Evolutionary conservation across 257 asterid species (phyloP), one percentile per base, ranked within the genome.

Genomic region (Avicennia marina): DNA sequence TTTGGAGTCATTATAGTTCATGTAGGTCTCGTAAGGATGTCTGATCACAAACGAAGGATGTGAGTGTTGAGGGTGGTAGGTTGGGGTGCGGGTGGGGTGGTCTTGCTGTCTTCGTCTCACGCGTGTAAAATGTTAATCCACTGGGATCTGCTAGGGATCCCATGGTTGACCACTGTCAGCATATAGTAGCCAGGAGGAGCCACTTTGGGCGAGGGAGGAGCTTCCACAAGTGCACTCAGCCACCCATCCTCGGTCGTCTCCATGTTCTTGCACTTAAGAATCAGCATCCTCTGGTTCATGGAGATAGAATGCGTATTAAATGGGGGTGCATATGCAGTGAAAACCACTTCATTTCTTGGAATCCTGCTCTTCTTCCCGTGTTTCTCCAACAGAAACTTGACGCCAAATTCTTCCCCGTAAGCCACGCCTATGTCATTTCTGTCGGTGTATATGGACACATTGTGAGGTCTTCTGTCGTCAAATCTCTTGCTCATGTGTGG

Each of bases 121-220:
- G 20, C 66, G 17, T 78, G 58, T 34, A 44, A 36, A 11, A 36
- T 5, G 3, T 36, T 86, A 63, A 86, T 54, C 93, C 89, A 82
- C 48, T 67, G 68, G 9, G 93, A 67, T 24, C 52, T 48, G 57
- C 95, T 72, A 7, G 95, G 95, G 5, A 80, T 70, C 25, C 87
- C 93, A 16, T 48, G 64, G 46, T 72, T 70, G 3, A 86, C 81
- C 41, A 82, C 93, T 42, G 65, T 75, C 2, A 86, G 60, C 93
- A 86, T 69, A 55, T 85, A 82, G 61, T 78, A 85, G 2, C 95
- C 91, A 12, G 86, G 21, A 21, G 89, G 91, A 1, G 95, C 95
- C 26, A 78, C 86, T 20, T 43, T 66, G 1, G 81, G 53, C 12
- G 81, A 69, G 3, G 87, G 79, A 8, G 95, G 93, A 58, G 91